Percentiles rank a stretch among this genome's conserved stretches.
Evolutionary conservation across 768 basidiomycete genomes (phyloP).

Genomic region (Chalciporus pseudorubinellus): DNA sequence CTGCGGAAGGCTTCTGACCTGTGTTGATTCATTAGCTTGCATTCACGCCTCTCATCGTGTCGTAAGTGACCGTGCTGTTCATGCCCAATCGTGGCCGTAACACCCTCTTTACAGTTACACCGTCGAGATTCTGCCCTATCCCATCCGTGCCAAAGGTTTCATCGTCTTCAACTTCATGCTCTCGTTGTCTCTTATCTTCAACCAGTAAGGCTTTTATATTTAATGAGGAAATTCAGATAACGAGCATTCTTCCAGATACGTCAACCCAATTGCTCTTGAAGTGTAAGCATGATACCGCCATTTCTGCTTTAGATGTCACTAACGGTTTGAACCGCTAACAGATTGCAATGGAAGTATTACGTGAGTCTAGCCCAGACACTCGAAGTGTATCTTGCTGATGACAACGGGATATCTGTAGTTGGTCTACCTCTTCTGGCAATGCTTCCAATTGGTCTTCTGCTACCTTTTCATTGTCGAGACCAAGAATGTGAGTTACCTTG

Average conservation of each 20-base stretch:
- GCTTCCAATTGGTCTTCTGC: constrained; percentile 40
- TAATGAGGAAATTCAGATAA: constrained; percentile 20
- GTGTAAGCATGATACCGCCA: constrained; percentile 7
- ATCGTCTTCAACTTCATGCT: constrained; percentile 39
- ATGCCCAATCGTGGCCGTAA: background rate
- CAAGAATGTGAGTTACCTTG: constrained; percentile 29
- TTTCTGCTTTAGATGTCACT: background rate
- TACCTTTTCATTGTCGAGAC: constrained; percentile 40
- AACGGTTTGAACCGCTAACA: background rate
- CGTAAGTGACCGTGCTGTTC: constrained; percentile 18
- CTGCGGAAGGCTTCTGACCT: background rate
- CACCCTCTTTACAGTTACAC: constrained; percentile 29
- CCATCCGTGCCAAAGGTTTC: constrained; percentile 40
- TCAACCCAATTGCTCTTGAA: constrained; percentile 37
- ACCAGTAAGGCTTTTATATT: constrained; percentile 35
- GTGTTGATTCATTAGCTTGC: constrained; percentile 25
- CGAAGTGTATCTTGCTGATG: background rate
- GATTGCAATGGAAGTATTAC: constrained; percentile 48
- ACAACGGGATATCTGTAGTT: background rate
- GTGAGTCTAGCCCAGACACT: constrained; percentile 20
- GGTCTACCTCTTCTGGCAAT: constrained; percentile 40
- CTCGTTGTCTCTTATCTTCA: constrained; percentile 42
- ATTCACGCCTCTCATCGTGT: constrained; percentile 41
- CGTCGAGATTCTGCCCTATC: constrained; percentile 43
- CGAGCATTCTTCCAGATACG: constrained; percentile 19